A percentile compares a stretch with the other conserved stretches of the same genome.
These are phyloP conservation scores for Hypocrella siamensis DNA, from an alignment of 2,329 filamentous ascomycete species.

Conservation along the genomic window DNA sequence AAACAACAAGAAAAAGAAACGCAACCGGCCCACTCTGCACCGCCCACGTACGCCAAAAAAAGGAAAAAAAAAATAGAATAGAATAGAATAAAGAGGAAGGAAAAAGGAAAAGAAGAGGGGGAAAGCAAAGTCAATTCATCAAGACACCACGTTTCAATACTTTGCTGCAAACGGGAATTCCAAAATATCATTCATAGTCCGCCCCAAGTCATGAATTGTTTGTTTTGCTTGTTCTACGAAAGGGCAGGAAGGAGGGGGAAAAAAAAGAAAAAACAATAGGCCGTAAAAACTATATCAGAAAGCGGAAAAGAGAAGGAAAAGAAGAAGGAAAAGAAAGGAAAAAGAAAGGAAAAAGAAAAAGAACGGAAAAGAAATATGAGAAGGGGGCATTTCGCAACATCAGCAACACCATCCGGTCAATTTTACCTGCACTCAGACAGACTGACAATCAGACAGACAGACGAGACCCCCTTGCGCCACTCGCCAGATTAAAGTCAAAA, in stretches of 20 bases:
- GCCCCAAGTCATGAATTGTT: too few relatives aligned
- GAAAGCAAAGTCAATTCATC: too few relatives aligned
- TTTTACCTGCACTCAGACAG: not conserved
- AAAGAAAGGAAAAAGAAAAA: not conserved
- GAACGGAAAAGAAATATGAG: not conserved
- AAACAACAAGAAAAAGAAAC: too few relatives aligned
- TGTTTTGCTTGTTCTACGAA: not conserved
- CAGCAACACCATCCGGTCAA: not conserved
- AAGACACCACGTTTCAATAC: not conserved
- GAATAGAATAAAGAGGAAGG: too few relatives aligned
- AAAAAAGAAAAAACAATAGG: conserved; percentile 2
- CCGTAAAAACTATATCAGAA: conserved; percentile 3
- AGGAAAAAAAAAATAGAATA: too few relatives aligned
- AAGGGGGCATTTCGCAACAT: too few relatives aligned
- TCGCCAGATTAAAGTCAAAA: too few relatives aligned
- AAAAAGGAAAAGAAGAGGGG: too few relatives aligned
- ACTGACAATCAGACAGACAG: conserved; percentile 5
- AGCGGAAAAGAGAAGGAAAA: not conserved
- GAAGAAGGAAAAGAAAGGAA: not conserved
- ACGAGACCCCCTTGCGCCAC: too few relatives aligned
- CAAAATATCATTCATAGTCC: too few relatives aligned
- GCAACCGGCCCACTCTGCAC: too few relatives aligned
- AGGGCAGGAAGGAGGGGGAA: not conserved
- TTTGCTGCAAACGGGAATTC: not conserved
- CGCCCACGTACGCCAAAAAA: too few relatives aligned